Evolutionary conservation across 768 basidiomycete species (phyloP).

Genomic region (Hygrophorus russula): DNA sequence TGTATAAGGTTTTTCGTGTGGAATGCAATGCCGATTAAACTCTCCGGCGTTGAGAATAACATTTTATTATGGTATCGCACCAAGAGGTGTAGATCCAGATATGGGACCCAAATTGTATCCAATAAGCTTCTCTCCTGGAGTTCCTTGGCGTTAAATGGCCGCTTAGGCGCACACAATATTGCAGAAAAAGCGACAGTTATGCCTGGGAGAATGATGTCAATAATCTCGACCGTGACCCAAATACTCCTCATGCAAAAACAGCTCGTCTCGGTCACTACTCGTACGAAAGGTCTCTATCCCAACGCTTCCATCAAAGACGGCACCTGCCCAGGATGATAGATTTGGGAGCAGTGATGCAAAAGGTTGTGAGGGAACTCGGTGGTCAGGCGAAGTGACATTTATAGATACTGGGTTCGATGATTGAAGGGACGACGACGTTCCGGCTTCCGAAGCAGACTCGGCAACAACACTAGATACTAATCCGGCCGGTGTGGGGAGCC

Average conservation of each 20-base stretch:
- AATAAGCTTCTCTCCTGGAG: too few species aligned
- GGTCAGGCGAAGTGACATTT: neutral
- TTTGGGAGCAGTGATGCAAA: constrained; percentile 11
- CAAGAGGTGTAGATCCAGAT: too few species aligned
- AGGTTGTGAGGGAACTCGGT: constrained; percentile 6
- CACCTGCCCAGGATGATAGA: constrained; percentile 20
- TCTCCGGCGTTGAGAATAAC: too few species aligned
- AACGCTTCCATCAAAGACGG: constrained; percentile 14
- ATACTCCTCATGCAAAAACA: constrained; percentile 17
- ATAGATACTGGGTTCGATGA: constrained; percentile 2
- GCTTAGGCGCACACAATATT: too few species aligned
- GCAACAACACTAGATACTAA: neutral
- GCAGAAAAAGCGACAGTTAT: too few species aligned
- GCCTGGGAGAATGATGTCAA: neutral
- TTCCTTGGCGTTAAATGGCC: too few species aligned
- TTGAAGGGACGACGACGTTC: constrained; percentile 12
- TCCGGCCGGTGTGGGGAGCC: constrained; percentile 7
- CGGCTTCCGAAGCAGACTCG: constrained; percentile 10
- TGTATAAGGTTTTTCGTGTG: too few species aligned
- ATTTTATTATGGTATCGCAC: too few species aligned
- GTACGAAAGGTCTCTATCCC: constrained; percentile 20
- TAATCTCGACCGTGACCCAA: constrained; percentile 16
- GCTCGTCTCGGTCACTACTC: constrained; percentile 25
- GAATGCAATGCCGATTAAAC: too few species aligned
- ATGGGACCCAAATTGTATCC: too few species aligned